Evolutionary conservation across 768 basidiomycete genomes (phyloP), one percentile per base, ranked within the genome.

Genomic region (Amanita molliuscula): DNA sequence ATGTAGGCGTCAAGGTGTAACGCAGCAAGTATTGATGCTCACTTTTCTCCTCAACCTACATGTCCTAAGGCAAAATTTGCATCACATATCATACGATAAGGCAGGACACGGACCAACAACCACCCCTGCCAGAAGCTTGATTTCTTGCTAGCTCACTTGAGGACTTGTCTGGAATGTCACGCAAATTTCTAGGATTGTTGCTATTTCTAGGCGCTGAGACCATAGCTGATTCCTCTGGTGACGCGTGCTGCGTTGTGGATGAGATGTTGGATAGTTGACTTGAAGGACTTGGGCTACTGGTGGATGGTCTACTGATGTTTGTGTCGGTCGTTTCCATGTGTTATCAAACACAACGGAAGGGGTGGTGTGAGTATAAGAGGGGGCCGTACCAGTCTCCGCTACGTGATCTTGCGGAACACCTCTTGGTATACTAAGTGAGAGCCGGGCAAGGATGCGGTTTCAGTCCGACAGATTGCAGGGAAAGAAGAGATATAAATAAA

Each of bases 21-120:
- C 25, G 11, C 9, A 48, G 9, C 18, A 41, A 25, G 13, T 29
- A 10, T 23, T 21, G 15, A 15, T 42, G 62, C 74, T 54, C 58
- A 88, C 87, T 73, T 89, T 90, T 69, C 88, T 75, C 54, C 88
- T 78, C 38, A 90, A 67, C 25, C 88, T 79, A 66, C 88, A 90
- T 46, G 88, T 90, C 88, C 88, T 90, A 51, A 40, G 35, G 26
- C 15, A 26, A 45, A 52, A 51, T 8, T 55, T 47, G 49, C 47
- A 52, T 50, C 52, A 40, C 44, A 42, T 49, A 45, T 34, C 23
- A 40, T 36, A 36, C 35, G 44, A 54, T 37, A 46, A 26, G 28
- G 35, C 51, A 48, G 35, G 29, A 52, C 29, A 73, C 84, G 60
- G 61, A 87, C 86, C 86, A 88, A 67, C 86, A 88, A 38, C 86